Conservation (phyloP, 2,329 filamentous ascomycete species). For the Xylariales sp. region DNA sequence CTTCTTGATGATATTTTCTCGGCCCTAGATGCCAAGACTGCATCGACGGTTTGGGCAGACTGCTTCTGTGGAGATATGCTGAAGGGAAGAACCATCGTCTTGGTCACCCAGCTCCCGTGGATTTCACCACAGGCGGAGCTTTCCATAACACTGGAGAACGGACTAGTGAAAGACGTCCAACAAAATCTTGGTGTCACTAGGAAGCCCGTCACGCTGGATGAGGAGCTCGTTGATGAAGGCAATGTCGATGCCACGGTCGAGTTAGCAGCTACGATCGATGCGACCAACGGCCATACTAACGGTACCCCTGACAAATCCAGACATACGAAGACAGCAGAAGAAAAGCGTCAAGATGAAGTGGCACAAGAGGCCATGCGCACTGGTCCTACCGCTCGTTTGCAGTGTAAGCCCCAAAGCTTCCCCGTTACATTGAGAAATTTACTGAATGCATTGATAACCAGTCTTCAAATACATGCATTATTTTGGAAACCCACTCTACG, state of each 20-base stretch:
- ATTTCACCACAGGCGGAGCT: constrained; percentile 47
- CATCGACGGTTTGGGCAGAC: constrained; percentile 49
- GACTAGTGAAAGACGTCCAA: constrained; percentile 35
- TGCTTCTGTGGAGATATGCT: constrained; percentile 55
- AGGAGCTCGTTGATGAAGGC: constrained; percentile 31
- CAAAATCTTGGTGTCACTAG: constrained; percentile 42
- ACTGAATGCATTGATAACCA: constrained; percentile 18
- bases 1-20: constrained; percentile 57
- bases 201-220: constrained; percentile 37
- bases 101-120: constrained; percentile 54
- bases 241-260: constrained; percentile 27
- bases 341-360: constrained; percentile 35
- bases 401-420: constrained; percentile 37
- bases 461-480: constrained; percentile 48
- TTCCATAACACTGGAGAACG: constrained; percentile 41
- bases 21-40: constrained; percentile 55
- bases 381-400: constrained; percentile 39
- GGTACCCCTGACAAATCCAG: constrained; percentile 15
- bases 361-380: constrained; percentile 45
- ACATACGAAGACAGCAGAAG: constrained; percentile 28
- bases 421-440: not conserved
- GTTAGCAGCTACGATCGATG: constrained; percentile 14
- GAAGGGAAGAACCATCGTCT: constrained; percentile 47
- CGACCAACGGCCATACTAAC: constrained; percentile 14
- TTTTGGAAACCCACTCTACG: constrained; percentile 42